Base-by-base conservation (phyloP, 352 stramenopile genomes). In the Pythium myriotylum region DNA sequence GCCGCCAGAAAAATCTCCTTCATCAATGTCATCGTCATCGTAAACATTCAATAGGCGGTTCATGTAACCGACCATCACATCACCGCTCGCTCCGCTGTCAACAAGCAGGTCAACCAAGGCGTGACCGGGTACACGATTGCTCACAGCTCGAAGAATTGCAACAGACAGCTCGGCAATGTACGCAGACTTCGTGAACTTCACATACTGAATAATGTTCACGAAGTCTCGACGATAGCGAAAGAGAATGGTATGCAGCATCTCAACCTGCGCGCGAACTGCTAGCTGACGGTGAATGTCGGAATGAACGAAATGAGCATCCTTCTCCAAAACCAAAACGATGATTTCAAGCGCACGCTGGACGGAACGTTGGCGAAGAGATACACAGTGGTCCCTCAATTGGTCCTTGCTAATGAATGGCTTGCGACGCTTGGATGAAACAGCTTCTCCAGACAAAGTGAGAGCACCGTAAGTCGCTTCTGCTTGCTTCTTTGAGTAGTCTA, bases 331-430 rank as follows among this genome's bases (percentile, higher is more conserved):
- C 6, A 92, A 68, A 6, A 92, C 69, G 24, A 95, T 56, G 43
- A 93, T 87, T 59, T 92, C 81, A 37, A 95, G 80, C 8, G 81
- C 79, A 59, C 91, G 80, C 57, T 88, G 74, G 41, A 93, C 86
- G 54, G 79, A 87, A 12, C 79, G 73, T 49, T 95, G 81, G 35
- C 84, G 83, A 33, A 86, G 55, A 5, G 55, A 57, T 3, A 60
- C 55, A 20, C 56, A 46, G 33, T 58, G 60, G 22, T 62, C 40
- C 10, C 47, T 62, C 53, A 35, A 57, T 3, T 42, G 52, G 20
- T 68, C 53, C 23, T 62, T 68, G 37, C 52, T 59, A 7, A 63
- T 40, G 20, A 68, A 63, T 29, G 40, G 48, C 62, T 70, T 70
- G 20, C 62, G 54, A 43, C 62, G 62, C 23, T 65, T 70, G 13